Evolutionary conservation across 345 rosid species (phyloP).

Genomic region (Hevea brasiliensis): DNA sequence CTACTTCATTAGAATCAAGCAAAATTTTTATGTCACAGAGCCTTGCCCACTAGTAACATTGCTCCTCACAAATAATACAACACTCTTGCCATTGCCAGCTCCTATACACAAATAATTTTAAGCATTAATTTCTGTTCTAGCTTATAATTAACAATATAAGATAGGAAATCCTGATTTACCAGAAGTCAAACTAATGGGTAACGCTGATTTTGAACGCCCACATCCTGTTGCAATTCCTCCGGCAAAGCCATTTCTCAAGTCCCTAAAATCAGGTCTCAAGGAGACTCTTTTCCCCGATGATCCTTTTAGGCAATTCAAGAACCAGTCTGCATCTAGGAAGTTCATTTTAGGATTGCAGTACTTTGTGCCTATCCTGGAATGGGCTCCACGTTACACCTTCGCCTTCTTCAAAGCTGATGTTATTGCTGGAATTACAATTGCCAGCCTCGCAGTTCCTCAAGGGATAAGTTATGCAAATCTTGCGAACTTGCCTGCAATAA

Average conservation of each 20-base stretch:
- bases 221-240: conserved; percentile 36
- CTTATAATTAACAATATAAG: no score
- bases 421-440: conserved; percentile 53
- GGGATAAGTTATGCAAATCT: conserved; percentile 52
- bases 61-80: no score
- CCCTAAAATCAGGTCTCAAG: conserved; percentile 32
- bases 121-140: no score
- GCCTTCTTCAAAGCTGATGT: conserved; percentile 41
- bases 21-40: no score
- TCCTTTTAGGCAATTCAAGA: conserved; percentile 46
- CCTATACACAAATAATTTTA: no score
- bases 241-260: conserved; percentile 32
- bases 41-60: no score
- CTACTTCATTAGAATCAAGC: no score
- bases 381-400: conserved; percentile 45
- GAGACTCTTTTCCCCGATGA: conserved; percentile 57
- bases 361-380: conserved; percentile 45
- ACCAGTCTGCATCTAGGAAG: conserved; percentile 35
- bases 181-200: not conserved
- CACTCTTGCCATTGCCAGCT: no score
- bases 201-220: conserved; percentile 4
- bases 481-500: conserved; percentile 44
- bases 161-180: not conserved
- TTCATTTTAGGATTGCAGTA: conserved; percentile 39
- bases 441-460: conserved; percentile 61